Percentiles rank a stretch among this genome's conserved stretches.
Evolutionary conservation across 1,284 basidiomycete species (phyloP).

Genomic region (Erythrobasidium hasegawianum): DNA sequence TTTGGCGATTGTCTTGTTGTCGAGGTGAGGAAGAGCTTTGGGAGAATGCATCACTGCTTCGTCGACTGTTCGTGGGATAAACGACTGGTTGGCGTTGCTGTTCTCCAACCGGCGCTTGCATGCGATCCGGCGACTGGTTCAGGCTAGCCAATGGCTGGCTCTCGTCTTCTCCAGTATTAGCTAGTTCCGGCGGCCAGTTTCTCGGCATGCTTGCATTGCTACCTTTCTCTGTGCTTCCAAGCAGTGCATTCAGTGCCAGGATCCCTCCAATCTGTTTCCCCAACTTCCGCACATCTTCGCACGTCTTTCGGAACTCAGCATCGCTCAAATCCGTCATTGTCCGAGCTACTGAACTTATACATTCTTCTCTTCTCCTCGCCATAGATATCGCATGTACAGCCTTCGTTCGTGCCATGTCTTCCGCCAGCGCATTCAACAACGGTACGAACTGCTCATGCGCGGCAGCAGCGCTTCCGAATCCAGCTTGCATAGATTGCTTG

Average conservation of each 20-base stretch:
- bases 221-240: conserved; percentile 10
- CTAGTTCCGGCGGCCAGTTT: conserved; percentile 23
- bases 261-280: conserved; percentile 42
- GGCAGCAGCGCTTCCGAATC: conserved; percentile 40
- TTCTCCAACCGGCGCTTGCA: not conserved
- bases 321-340: conserved; percentile 46
- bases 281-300: conserved; percentile 44
- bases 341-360: conserved; percentile 41
- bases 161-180: conserved; percentile 4
- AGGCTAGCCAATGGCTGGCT: not conserved
- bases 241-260: conserved; percentile 20
- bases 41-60: not conserved
- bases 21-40: not conserved
- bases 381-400: conserved; percentile 41
- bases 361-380: conserved; percentile 42
- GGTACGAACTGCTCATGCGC: conserved; percentile 47
- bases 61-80: not conserved
- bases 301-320: conserved; percentile 44
- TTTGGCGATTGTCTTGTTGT: not conserved
- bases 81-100: not conserved
- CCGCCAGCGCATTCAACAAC: conserved; percentile 42
- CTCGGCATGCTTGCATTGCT: conserved; percentile 6
- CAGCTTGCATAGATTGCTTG: conserved; percentile 39
- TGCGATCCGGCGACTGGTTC: not conserved
- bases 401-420: conserved; percentile 45